Base-by-base conservation (phyloP, 805 yeast genomes). In the Nakazawaea pomicola region DNA sequence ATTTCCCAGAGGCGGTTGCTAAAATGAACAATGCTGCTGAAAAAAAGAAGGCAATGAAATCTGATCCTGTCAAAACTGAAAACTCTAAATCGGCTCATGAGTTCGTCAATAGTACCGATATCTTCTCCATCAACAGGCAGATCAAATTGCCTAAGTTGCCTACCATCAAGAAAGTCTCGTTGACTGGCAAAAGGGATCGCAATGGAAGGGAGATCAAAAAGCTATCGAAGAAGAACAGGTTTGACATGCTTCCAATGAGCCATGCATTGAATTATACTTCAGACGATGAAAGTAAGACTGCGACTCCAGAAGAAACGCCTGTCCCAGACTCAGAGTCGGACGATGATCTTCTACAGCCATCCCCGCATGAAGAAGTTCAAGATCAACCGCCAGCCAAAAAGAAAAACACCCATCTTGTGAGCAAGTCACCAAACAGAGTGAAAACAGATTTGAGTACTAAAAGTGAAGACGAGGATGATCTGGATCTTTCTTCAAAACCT, bases 241-340 rank as follows among this genome's bases (percentile, higher is more conserved):
- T 51, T 21, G 53, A 58, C 36, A 52, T 68, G 35, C 60, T 72
- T 36, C 80, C 80, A 1, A 67, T 74, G 73, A 72, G 73, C 42
- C 78, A 74, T 58, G 76, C 78, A 1, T 64, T 74, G 45, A 74
- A 73, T 46, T 71, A 62, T 19, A 59, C 60, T 20, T 67, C 65
- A 4, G 68, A 60, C 8, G 62, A 61, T 1, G 67, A 58, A 8
- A 65, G 61, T n/a, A 61, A 43, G 20, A 24, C 40, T 3, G 32
- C 21, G 9, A 32, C 40, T 6, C 40, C 37, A 6, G 43, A 38
- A 10, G 43, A 39, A 15, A 43, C 46, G 3, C 43, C 43, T 10
- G 43, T 29, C 15, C 38, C 38, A 16, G 36, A 28, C 2, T 36
- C 41, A 11, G 45, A 37, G 15, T 24, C 40, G 4, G 44, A 45